These are phyloP conservation scores for Pythium rishiriense DNA, from an alignment of 352 stramenopile species.

Conservation along the genomic window DNA sequence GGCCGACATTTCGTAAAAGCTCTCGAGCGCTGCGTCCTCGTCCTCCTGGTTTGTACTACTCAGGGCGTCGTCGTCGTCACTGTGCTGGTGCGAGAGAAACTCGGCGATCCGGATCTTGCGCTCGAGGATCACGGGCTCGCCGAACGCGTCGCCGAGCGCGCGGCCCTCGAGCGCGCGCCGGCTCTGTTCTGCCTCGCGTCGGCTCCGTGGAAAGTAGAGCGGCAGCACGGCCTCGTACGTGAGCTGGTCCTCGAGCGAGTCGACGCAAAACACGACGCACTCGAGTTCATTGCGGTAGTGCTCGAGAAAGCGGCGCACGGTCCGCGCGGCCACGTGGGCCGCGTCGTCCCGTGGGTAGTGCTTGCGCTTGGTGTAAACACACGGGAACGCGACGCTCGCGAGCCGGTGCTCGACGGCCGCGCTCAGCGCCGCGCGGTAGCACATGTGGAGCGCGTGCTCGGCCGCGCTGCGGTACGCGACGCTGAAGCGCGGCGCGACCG, in stretches of 20 bases:
- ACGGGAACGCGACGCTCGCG: conserved; percentile 68
- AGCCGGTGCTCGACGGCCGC: conserved; percentile 67
- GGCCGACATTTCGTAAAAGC: conserved; percentile 58
- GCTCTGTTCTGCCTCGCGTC: conserved; percentile 37
- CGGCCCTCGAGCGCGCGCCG: conserved; percentile 29
- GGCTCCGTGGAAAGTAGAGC: conserved; percentile 70
- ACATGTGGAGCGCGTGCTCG: conserved; percentile 81
- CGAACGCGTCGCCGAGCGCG: conserved; percentile 66
- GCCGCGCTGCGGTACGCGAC: conserved; percentile 73
- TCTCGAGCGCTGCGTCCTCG: conserved; percentile 44
- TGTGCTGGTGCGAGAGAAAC: conserved; percentile 20
- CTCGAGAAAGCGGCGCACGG: conserved; percentile 78
- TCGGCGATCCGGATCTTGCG: conserved; percentile 74
- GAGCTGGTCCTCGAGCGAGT: conserved; percentile 57
- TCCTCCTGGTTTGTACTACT: conserved; percentile 36
- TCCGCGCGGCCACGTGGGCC: conserved; percentile 66
- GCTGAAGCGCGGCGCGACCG: conserved; percentile 84
- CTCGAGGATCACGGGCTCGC: conserved; percentile 79
- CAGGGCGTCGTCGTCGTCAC: conserved; percentile 12
- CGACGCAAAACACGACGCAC: conserved; percentile 65
- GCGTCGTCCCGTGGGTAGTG: conserved; percentile 79
- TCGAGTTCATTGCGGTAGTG: conserved; percentile 63
- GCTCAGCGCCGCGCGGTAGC: conserved; percentile 67
- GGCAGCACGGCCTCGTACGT: conserved; percentile 65
- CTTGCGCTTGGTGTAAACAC: conserved; percentile 75